Base-by-base conservation (phyloP, 176 grass and related monocot genomes). In the Hordeum vulgare region DNA sequence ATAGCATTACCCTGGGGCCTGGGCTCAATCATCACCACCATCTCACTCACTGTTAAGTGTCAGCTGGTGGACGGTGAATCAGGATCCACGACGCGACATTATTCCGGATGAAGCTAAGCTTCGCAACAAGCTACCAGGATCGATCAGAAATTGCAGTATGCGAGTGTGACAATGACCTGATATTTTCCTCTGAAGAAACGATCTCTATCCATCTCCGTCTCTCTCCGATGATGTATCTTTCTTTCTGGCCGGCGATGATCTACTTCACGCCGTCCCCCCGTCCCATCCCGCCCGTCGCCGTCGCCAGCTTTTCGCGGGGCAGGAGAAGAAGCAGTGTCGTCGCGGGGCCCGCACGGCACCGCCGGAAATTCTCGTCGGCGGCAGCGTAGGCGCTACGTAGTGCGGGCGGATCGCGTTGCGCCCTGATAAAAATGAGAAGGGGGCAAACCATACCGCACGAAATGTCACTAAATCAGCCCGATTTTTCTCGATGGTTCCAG, bases 311-410 rank as follows among this genome's bases (percentile, higher is more conserved):
- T 85, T 57, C 61, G 60, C 71, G 41, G 35, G 25, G 11, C 15
- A 18, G 24, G 31, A 60, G 37, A 15, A 31, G 35, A 53, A 40
- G 28, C 15, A 75, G 75, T 47, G 51, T 5, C 36, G 17, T 66
- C 42, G n/a, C 69, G 21, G 82, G 87, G 29, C 87, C 63, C 71
- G 67, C 82, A 71, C 70, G 70, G 78, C 77, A 80, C 53, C 44
- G 15, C 45, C 45, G 13, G 13, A 47, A 47, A 49, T 49, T 5
- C 45, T 5, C 51, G 12, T 62, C 17, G 13, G 37, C 26, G 33
- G 40, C 78, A 71, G 87, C 88, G 69, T 89, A 14, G 70, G 71
- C 53, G 15, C 77, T 85, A 81, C 83, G 71, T 54, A 8, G 51
- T 54, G n/a, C 67, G n/a, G 14, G n/a, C 67, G 37, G 24, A 71